Percentiles rank a stretch among this genome's conserved stretches.
Conservation (phyloP, 2,329 filamentous ascomycete genomes). For the Talaromyces sp. region DNA sequence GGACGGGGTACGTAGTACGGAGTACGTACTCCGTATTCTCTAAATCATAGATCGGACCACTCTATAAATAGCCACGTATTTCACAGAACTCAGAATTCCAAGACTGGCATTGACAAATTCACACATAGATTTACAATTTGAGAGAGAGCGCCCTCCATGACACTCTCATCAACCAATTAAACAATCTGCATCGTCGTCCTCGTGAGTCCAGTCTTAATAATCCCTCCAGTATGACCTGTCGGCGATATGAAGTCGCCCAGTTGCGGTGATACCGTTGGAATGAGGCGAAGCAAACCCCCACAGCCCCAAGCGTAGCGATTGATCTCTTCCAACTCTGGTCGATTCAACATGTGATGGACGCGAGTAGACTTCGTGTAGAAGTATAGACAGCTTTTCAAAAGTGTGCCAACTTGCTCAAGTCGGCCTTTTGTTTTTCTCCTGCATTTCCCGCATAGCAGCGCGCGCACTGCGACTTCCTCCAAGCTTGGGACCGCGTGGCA, state of each 20-base stretch:
- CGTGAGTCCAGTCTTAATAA: neutral
- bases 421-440: slow-evolving; percentile 40
- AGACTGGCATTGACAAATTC: neutral
- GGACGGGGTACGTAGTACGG: too few species aligned
- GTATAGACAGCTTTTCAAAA: neutral
- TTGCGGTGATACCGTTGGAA: neutral
- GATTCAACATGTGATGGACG: neutral
- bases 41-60: neutral
- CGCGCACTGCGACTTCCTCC: slow-evolving; percentile 57
- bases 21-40: neutral
- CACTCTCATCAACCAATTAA: neutral
- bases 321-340: neutral
- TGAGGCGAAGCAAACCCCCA: neutral
- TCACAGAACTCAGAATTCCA: neutral
- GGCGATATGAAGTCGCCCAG: neutral
- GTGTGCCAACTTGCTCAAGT: neutral
- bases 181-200: neutral
- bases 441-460: slow-evolving; percentile 53
- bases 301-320: neutral
- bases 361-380: neutral
- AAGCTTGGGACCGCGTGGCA: slow-evolving; percentile 51
- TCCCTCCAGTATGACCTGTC: neutral
- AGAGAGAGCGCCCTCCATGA: neutral
- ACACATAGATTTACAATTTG: neutral
- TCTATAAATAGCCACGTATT: neutral